These are phyloP conservation scores for Exophiala oligosperma DNA, from an alignment of 2,329 filamentous ascomycete genomes.

Conservation along the genomic window DNA sequence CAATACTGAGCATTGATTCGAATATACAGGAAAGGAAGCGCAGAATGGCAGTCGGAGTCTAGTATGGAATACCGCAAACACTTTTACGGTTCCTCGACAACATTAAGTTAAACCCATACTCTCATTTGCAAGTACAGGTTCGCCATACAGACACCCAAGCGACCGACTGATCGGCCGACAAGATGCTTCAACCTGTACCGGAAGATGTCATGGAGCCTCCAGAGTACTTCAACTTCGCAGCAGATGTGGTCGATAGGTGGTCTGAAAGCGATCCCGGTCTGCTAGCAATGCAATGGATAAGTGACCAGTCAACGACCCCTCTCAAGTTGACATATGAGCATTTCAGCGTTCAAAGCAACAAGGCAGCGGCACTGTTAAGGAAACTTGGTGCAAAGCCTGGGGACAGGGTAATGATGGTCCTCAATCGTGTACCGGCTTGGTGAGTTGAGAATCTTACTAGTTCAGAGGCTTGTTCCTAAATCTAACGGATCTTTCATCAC, in stretches of 20 bases:
- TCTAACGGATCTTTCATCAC: not conserved
- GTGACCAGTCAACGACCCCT: not conserved
- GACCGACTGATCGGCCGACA: no score
- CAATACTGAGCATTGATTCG: no score
- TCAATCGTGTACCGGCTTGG: not conserved
- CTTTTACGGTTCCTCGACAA: no score
- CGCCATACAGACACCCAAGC: no score
- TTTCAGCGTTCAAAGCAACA: not conserved
- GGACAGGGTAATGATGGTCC: not conserved
- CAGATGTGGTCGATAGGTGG: not conserved
- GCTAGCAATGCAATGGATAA: not conserved
- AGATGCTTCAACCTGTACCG: no score
- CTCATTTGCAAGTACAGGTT: no score
- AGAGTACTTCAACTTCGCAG: not conserved
- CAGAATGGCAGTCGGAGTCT: no score
- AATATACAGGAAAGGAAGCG: no score
- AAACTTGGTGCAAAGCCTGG: not conserved
- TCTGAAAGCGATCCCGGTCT: not conserved
- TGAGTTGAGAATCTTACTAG: not conserved
- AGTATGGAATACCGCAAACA: no score
- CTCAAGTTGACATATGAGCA: not conserved
- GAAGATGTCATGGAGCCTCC: no score
- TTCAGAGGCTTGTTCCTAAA: not conserved
- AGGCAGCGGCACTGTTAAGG: not conserved
- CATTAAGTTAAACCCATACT: no score